Percentiles rank a stretch among this genome's conserved stretches.
phyloP scores from a whole-genome alignment of 768 basidiomycete species.

The Hypsizygus marmoreus region DNA sequence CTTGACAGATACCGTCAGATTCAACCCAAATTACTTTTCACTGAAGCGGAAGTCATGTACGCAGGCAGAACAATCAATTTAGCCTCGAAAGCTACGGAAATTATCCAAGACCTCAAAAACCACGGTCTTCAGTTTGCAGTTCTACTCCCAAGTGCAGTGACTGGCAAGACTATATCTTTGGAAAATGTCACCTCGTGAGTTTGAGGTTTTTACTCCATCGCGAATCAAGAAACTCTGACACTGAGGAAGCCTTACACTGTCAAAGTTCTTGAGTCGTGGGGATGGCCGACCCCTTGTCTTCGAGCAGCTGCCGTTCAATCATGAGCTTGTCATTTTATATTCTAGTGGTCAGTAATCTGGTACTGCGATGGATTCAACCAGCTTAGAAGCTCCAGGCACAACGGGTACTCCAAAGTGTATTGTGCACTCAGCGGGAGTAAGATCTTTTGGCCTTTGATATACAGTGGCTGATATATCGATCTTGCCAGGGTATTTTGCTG shows the following conservation, averaged over 20 bases:
- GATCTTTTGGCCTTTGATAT: conserved; percentile 17
- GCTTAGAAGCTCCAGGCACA: conserved; percentile 55
- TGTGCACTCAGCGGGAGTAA: conserved; percentile 71
- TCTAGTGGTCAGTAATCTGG: conserved; percentile 31
- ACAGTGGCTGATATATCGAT: not conserved
- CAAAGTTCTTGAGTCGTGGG: conserved; percentile 49
- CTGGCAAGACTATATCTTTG: conserved; percentile 37
- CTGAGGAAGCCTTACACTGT: conserved; percentile 38
- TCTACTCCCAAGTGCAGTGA: conserved; percentile 57
- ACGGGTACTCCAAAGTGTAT: conserved; percentile 85
- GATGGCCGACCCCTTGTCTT: conserved; percentile 56
- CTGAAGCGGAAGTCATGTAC: conserved; percentile 64
- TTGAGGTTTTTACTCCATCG: no score
- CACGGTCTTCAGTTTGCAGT: conserved; percentile 52
- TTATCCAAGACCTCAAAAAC: conserved; percentile 46
- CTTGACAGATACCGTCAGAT: conserved; percentile 67
- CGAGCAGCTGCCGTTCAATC: conserved; percentile 71
- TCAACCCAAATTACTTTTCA: conserved; percentile 65
- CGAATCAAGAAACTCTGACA: not conserved
- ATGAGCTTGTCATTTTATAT: conserved; percentile 80
- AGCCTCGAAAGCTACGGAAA: conserved; percentile 50
- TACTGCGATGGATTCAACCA: not conserved
- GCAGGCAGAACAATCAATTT: conserved; percentile 59
- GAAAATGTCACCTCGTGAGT: conserved; percentile 33
- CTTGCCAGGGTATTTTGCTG: conserved; percentile 62